A percentile compares a stretch with the other conserved stretches of the same genome.
These are phyloP conservation scores for Xylaria sp. DNA, from an alignment of 2,329 filamentous ascomycete species.

Conservation along the genomic window DNA sequence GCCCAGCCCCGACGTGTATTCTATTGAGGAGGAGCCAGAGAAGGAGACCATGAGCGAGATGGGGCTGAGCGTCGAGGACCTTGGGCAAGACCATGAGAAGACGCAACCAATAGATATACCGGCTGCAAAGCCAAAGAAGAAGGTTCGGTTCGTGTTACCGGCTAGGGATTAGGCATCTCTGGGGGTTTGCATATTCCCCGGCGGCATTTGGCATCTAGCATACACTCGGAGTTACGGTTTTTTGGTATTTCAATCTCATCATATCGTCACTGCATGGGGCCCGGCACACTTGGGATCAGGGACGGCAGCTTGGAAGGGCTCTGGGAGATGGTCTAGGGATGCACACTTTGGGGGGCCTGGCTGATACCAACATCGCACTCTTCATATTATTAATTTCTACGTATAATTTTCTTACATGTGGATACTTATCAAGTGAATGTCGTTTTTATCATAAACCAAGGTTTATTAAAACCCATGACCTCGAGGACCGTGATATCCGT, in stretches of 20 bases:
- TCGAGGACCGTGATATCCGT: too few relatives aligned
- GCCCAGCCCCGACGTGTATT: conserved; percentile 63
- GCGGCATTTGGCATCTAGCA: conserved; percentile 11
- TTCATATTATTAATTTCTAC: neutral
- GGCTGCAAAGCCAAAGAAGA: conserved; percentile 57
- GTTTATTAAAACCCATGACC: too few relatives aligned
- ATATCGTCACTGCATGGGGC: conserved; percentile 14
- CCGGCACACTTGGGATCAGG: conserved; percentile 15
- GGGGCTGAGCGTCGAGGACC: conserved; percentile 39
- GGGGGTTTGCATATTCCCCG: neutral
- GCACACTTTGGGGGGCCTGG: conserved; percentile 3
- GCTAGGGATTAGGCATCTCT: conserved; percentile 38
- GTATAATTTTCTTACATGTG: neutral
- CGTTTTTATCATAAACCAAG: too few relatives aligned
- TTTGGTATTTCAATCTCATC: conserved; percentile 16
- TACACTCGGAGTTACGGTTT: conserved; percentile 20
- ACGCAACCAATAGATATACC: conserved; percentile 43
- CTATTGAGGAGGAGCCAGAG: conserved; percentile 62
- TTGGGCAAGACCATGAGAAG: conserved; percentile 32
- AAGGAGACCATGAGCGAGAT: conserved; percentile 53
- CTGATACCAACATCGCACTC: conserved; percentile 9
- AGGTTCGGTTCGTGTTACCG: conserved; percentile 58
- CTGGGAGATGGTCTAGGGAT: neutral
- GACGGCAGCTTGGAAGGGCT: conserved; percentile 5
- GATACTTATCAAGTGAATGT: neutral